Evolutionary conservation across 352 stramenopile genomes (phyloP), one percentile per base, ranked within the genome.

Genomic region (Globisporangium middletonii): DNA sequence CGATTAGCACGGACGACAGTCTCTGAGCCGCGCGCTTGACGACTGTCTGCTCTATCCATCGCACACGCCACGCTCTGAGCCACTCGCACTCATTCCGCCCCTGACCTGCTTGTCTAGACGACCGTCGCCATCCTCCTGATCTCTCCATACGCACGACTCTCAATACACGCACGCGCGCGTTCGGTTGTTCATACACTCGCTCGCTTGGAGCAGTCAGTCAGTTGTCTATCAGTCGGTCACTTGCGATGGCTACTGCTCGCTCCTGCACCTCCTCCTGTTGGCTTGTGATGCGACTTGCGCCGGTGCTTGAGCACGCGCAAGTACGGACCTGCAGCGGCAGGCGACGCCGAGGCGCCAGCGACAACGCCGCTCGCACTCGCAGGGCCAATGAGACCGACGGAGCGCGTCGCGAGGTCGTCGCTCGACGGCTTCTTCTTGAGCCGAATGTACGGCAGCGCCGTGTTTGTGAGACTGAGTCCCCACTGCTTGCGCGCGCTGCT

Each of bases 301-400:
- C 83, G 72, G 51, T 82, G 79, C 70, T 90, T 92, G 61, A 89
- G 79, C 53, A 87, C 77, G 63, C 84, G 84, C 12, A 90, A 66
- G 46, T 92, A 92, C 53, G 79, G 76, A 12, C 77, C 75, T 47
- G 77, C 65, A 19, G 72, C 26, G 0, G 64, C 62, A 28, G 60
- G 59, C 5, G 61, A 63, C 9, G 30, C 46, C 27, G 57, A 64
- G 30, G 38, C 35, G 59, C 11, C 15, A 46, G 16, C 3, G 44
- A 7, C 2, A 38, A 15, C 18, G 27, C 23, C 5, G 23, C 23
- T 37, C 16, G n/a, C 5, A 37, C 23, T 35, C 33, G 49, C 44
- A 1, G 19, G 19, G 13, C n/a, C 47, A 38, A n/a, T n/a, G 30
- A n/a, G 12, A 33, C 9, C 28, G 11, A 15, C 52, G 37, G 12